Evolutionary conservation across 1,284 basidiomycete species (phyloP).

Genomic region (Boletus smithii): DNA sequence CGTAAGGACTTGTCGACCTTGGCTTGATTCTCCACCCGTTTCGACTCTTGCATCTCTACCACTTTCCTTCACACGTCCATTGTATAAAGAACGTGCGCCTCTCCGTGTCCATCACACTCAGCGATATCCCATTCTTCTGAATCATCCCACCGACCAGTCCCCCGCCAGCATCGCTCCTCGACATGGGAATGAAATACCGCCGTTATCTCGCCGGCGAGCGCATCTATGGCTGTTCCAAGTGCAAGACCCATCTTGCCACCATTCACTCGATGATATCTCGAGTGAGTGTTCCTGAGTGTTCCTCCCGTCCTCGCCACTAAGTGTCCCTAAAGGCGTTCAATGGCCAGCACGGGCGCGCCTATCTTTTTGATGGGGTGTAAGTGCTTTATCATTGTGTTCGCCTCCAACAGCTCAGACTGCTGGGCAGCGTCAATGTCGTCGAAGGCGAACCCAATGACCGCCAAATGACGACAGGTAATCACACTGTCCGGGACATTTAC

Average conservation of each 20-base stretch:
- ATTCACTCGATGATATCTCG: constrained; percentile 90
- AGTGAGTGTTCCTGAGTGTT: constrained; percentile 46
- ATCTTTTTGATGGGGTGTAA: constrained; percentile 90
- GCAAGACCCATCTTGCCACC: constrained; percentile 92
- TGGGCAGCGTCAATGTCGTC: constrained; percentile 78
- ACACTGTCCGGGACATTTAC: constrained; percentile 93
- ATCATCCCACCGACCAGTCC: no score
- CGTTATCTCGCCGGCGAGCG: constrained; percentile 84
- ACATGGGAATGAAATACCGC: constrained; percentile 87
- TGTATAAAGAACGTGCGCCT: constrained; percentile 28
- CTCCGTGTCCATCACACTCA: constrained; percentile 1
- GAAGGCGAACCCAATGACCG: constrained; percentile 88
- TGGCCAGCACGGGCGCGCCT: constrained; percentile 93
- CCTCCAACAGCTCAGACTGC: constrained; percentile 10
- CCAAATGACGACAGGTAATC: constrained; percentile 94
- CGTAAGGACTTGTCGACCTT: constrained; percentile 19
- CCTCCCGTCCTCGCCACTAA: constrained; percentile 17
- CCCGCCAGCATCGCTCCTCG: background rate
- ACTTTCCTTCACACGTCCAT: constrained; percentile 30
- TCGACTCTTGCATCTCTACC: constrained; percentile 10
- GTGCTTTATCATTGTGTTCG: constrained; percentile 32
- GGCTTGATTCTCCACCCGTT: constrained; percentile 7
- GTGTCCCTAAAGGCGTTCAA: constrained; percentile 69
- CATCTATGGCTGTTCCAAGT: constrained; percentile 88
- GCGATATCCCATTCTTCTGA: constrained; percentile 3